Percentiles rank a stretch among this genome's conserved stretches.
Conservation (phyloP, 306 rosid species). For the Ochetophila trinervis region DNA sequence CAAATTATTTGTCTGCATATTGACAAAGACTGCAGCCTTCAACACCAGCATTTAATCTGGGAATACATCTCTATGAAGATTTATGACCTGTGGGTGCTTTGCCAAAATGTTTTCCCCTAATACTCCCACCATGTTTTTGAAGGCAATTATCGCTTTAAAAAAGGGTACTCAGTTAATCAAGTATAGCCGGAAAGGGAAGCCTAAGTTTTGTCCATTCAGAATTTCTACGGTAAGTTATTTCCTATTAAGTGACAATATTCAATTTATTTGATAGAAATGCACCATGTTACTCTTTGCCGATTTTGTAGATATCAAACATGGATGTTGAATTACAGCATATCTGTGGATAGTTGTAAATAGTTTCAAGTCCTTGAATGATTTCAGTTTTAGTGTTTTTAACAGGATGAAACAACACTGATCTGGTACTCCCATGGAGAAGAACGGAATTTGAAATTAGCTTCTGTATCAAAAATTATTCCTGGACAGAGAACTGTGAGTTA, state of each 20-base stretch:
- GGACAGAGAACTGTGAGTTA: slow-evolving; percentile 97
- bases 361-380: slow-evolving; percentile 32
- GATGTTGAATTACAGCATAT: slow-evolving; percentile 9
- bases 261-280: background rate
- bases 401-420: slow-evolving; percentile 81
- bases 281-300: background rate
- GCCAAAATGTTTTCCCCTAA: slow-evolving; percentile 15
- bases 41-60: slow-evolving; percentile 6
- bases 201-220: slow-evolving; percentile 76
- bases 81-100: slow-evolving; percentile 11
- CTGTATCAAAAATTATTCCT: slow-evolving; percentile 53
- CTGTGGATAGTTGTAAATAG: background rate
- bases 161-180: slow-evolving; percentile 76
- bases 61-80: slow-evolving; percentile 15
- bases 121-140: slow-evolving; percentile 29
- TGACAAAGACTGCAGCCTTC: background rate
- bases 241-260: background rate
- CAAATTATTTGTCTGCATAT: slow-evolving; percentile 1
- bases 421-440: slow-evolving; percentile 84
- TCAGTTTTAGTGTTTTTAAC: slow-evolving; percentile 44
- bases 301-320: background rate
- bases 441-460: slow-evolving; percentile 59
- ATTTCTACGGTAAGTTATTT: slow-evolving; percentile 62
- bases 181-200: slow-evolving; percentile 85
- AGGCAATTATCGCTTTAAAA: slow-evolving; percentile 69